Conservation (phyloP, 176 grass and related monocot species). For the Bothriochloa decipiens region DNA sequence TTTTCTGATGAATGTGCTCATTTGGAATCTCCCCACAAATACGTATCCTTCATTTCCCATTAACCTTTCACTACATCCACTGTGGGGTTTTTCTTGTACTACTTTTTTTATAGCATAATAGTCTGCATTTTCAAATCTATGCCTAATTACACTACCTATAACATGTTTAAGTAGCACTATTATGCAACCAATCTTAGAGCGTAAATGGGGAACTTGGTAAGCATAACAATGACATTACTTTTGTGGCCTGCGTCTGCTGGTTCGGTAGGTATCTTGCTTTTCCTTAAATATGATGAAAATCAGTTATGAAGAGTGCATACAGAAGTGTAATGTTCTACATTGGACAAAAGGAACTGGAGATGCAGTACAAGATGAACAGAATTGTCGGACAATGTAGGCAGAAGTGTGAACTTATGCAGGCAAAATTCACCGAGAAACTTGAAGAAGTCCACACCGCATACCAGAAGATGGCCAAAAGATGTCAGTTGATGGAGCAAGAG, state of each 20-base stretch:
- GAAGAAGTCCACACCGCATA: constrained; percentile 82
- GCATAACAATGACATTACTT: constrained; percentile 35
- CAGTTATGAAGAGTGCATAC: constrained; percentile 93
- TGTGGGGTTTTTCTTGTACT: neutral
- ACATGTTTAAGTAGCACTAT: neutral
- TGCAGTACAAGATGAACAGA: constrained; percentile 92
- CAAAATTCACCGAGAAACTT: constrained; percentile 88
- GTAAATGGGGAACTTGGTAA: neutral
- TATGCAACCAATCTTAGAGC: constrained; percentile 12
- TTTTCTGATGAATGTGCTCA: constrained; percentile 40
- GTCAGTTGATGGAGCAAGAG: constrained; percentile 82
- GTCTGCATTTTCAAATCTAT: constrained; percentile 1
- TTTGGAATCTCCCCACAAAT: constrained; percentile 82
- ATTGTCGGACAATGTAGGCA: constrained; percentile 74
- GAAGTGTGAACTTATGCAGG: constrained; percentile 84
- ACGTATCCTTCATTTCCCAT: constrained; percentile 70
- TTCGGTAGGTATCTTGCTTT: constrained; percentile 11
- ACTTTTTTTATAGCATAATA: constrained; percentile 15
- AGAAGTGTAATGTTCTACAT: constrained; percentile 90
- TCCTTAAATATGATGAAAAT: constrained; percentile 45
- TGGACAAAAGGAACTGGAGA: constrained; percentile 91
- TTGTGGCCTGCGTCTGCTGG: constrained; percentile 21
- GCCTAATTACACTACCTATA: neutral
- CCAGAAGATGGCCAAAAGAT: constrained; percentile 91
- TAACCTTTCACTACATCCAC: neutral